Conservation (phyloP, 2,329 filamentous ascomycete genomes). For the Harringtonia aguacate region DNA sequence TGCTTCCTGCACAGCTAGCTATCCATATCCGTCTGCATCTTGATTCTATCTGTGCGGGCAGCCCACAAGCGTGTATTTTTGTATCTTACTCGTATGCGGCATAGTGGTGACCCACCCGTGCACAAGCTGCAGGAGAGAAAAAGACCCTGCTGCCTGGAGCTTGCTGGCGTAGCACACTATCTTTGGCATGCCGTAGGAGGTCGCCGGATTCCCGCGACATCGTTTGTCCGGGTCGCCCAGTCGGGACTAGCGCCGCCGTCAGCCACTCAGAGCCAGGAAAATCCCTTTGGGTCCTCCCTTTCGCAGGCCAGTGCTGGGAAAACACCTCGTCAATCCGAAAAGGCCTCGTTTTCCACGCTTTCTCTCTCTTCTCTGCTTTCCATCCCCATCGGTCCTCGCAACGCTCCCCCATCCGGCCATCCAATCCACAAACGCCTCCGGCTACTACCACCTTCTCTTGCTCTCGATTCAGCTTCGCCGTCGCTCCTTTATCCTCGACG, state of each 20-base stretch:
- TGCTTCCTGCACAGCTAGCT: no score
- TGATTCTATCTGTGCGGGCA: no score
- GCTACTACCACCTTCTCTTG: background rate
- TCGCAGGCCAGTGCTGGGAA: conserved; percentile 19
- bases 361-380: conserved; percentile 4
- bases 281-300: conserved; percentile 3
- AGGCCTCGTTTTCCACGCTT: conserved; percentile 12
- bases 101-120: no score
- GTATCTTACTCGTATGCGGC: no score
- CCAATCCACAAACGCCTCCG: background rate
- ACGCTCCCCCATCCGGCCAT: background rate
- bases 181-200: no score
- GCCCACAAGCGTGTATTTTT: no score
- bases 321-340: conserved; percentile 20
- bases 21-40: no score
- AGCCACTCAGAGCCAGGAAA: conserved; percentile 1
- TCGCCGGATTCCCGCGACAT: background rate
- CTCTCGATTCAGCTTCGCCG: background rate
- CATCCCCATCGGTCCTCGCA: conserved; percentile 7
- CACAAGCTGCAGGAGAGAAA: no score
- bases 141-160: background rate
- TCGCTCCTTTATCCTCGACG: background rate
- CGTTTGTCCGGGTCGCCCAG: background rate
- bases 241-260: background rate
- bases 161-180: no score